A percentile compares a stretch with the other conserved stretches of the same genome.
Evolutionary conservation across 768 basidiomycete genomes (phyloP).

Genomic region (Cubamyces sp.): DNA sequence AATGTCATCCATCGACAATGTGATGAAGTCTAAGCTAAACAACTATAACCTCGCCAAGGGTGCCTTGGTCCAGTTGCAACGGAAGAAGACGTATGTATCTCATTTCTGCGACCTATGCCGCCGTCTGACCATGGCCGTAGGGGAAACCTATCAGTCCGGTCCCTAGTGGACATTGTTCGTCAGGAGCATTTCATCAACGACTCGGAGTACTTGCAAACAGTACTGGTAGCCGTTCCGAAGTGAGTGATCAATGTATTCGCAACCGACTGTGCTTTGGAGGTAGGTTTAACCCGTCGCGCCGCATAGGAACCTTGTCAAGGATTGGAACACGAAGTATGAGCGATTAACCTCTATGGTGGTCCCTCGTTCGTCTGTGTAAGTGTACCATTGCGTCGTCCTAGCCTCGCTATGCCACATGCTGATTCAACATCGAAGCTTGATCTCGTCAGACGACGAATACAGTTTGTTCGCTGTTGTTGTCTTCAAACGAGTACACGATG

Average conservation of each 20-base stretch:
- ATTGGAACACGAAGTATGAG: slow-evolving; percentile 92
- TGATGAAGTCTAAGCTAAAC: slow-evolving; percentile 89
- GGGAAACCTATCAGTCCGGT: slow-evolving; percentile 92
- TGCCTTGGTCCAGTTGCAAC: slow-evolving; percentile 85
- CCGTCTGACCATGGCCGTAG: slow-evolving; percentile 43
- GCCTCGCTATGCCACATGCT: not conserved
- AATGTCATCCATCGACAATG: slow-evolving; percentile 91
- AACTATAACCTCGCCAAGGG: slow-evolving; percentile 96
- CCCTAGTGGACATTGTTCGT: slow-evolving; percentile 82
- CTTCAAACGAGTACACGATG: slow-evolving; percentile 90
- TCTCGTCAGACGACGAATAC: slow-evolving; percentile 89
- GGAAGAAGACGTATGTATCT: slow-evolving; percentile 81
- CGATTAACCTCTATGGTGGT: slow-evolving; percentile 88
- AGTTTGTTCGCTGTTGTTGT: slow-evolving; percentile 82
- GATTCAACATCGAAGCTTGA: slow-evolving; percentile 48
- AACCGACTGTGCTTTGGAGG: slow-evolving; percentile 5
- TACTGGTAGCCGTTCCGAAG: slow-evolving; percentile 95
- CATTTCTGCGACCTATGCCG: not conserved
- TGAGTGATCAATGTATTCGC: slow-evolving; percentile 41
- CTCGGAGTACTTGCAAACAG: slow-evolving; percentile 92
- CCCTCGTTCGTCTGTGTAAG: slow-evolving; percentile 86
- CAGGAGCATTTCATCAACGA: slow-evolving; percentile 82
- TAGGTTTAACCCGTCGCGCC: slow-evolving; percentile 28
- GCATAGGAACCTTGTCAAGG: slow-evolving; percentile 75
- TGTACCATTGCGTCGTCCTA: slow-evolving; percentile 22